Conservation (phyloP, 345 rosid genomes). For the Citrus cavaleriei region DNA sequence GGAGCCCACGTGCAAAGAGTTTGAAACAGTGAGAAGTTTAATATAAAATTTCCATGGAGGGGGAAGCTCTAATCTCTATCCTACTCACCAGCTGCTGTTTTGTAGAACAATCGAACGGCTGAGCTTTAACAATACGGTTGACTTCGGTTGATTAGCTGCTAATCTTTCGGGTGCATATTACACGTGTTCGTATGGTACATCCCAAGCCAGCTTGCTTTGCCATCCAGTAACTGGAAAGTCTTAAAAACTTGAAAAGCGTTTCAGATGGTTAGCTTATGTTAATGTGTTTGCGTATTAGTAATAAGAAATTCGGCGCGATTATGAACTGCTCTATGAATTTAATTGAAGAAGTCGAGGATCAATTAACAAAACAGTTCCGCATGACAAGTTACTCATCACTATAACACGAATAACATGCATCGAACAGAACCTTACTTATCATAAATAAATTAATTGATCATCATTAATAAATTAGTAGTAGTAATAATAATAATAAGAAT, state of each 20-base stretch:
- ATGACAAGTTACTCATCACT: too few species aligned
- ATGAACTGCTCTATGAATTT: too few species aligned
- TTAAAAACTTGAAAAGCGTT: neutral
- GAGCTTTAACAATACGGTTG: slow-evolving; percentile 8
- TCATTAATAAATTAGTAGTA: too few species aligned
- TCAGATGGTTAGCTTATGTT: neutral
- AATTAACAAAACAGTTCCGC: too few species aligned
- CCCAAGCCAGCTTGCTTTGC: neutral
- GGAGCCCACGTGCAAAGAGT: slow-evolving; percentile 7
- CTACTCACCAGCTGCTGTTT: neutral
- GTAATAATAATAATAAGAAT: too few species aligned
- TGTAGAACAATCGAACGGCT: slow-evolving; percentile 9
- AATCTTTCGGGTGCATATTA: neutral
- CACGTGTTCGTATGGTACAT: neutral
- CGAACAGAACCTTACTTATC: too few species aligned
- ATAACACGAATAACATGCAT: too few species aligned
- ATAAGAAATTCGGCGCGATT: too few species aligned
- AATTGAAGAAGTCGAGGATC: too few species aligned
- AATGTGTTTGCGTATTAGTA: too few species aligned
- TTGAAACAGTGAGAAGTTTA: neutral
- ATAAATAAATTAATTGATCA: too few species aligned
- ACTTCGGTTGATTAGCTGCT: slow-evolving; percentile 5
- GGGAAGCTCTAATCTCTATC: neutral
- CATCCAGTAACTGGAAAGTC: neutral
- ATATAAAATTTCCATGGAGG: neutral